A percentile compares a stretch with the other conserved stretches of the same genome.
Conservation (phyloP, 2,329 filamentous ascomycete genomes). For the Sclerotinia borealis region DNA sequence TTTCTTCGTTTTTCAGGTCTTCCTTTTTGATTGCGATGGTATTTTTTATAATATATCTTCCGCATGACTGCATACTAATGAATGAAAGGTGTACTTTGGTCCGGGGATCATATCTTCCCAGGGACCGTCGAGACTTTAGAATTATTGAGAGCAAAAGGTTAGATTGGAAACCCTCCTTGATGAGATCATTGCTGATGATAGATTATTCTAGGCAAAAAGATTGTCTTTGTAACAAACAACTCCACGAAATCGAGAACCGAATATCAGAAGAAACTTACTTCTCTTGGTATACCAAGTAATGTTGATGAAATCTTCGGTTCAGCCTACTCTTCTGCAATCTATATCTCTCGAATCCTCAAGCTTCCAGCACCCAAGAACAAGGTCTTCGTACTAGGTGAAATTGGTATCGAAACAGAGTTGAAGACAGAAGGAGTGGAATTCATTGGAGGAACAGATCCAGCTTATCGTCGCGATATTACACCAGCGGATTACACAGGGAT, state of each 20-base stretch:
- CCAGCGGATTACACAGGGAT: conserved; percentile 75
- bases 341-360: conserved; percentile 87
- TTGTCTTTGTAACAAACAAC: conserved; percentile 98
- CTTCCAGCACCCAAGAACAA: conserved; percentile 77
- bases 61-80: conserved; percentile 17
- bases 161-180: background rate
- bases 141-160: conserved; percentile 71
- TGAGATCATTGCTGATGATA: background rate
- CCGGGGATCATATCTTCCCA: conserved; percentile 82
- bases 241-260: conserved; percentile 91
- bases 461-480: conserved; percentile 69
- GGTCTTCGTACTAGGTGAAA: conserved; percentile 89
- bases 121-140: conserved; percentile 80
- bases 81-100: conserved; percentile 81
- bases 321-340: conserved; percentile 89
- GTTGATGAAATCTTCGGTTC: conserved; percentile 90
- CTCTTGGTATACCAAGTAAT: conserved; percentile 70
- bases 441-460: conserved; percentile 80
- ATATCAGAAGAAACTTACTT: conserved; percentile 85
- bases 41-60: conserved; percentile 29
- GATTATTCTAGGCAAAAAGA: conserved; percentile 64
- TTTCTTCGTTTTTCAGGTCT: conserved; percentile 52
- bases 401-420: conserved; percentile 85
- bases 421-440: conserved; percentile 70
- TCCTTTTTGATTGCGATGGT: conserved; percentile 98